Evolutionary conservation across 148 eudicot genomes (phyloP).

Genomic region (Camellia lanceoleosa): DNA sequence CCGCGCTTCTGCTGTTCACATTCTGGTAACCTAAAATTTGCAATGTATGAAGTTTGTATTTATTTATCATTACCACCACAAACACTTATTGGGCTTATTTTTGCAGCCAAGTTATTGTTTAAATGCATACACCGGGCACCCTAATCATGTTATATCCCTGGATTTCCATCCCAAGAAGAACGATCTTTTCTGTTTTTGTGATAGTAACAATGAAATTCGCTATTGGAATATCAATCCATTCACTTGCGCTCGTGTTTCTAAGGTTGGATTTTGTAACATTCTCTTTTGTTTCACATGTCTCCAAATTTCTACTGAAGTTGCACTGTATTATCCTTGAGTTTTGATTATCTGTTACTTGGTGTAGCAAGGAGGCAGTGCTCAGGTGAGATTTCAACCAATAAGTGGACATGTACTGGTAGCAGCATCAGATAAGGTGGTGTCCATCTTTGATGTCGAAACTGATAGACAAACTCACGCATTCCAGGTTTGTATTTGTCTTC

Average conservation of each 20-base stretch:
- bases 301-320: neutral
- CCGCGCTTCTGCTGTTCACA: neutral
- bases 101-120: conserved; percentile 87
- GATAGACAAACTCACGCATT: conserved; percentile 66
- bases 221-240: conserved; percentile 78
- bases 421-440: conserved; percentile 80
- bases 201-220: conserved; percentile 74
- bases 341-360: conserved; percentile 16
- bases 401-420: conserved; percentile 83
- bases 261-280: conserved; percentile 42
- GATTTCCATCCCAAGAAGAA: conserved; percentile 96
- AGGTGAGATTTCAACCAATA: conserved; percentile 90
- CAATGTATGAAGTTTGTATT: conserved; percentile 1
- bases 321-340: neutral
- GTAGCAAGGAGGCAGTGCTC: conserved; percentile 83
- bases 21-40: neutral
- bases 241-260: conserved; percentile 62
- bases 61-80: neutral
- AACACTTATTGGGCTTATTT: conserved; percentile 5
- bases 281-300: neutral
- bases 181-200: conserved; percentile 88
- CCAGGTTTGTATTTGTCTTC: conserved; percentile 52
- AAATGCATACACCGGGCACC: conserved; percentile 68
- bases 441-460: conserved; percentile 80
- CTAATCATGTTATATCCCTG: conserved; percentile 78